phyloP scores from a whole-genome alignment of 768 basidiomycete species.

The Roridomyces roridus region DNA sequence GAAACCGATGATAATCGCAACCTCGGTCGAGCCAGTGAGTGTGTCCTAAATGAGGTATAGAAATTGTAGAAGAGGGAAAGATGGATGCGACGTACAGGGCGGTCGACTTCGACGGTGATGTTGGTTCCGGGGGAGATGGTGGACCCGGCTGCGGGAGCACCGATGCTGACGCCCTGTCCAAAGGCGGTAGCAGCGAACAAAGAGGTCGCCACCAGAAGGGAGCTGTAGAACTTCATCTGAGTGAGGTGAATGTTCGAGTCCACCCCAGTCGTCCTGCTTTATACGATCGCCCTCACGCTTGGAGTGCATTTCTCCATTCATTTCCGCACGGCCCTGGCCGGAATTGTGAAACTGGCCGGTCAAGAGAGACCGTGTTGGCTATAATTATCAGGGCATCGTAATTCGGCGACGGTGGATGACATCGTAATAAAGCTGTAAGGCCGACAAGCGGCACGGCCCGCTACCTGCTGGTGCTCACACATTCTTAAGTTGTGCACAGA shows the following conservation, averaged over 20 bases:
- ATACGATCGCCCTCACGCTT: neutral
- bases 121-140: constrained; percentile 41
- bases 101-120: constrained; percentile 52
- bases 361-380: neutral
- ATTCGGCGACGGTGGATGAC: too few relatives aligned
- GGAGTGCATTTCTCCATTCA: constrained; percentile 1
- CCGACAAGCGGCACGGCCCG: too few relatives aligned
- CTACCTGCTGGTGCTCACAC: too few relatives aligned
- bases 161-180: constrained; percentile 50
- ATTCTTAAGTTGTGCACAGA: too few relatives aligned
- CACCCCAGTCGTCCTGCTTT: neutral
- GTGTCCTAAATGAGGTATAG: constrained; percentile 20
- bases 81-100: constrained; percentile 39
- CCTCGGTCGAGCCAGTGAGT: constrained; percentile 31
- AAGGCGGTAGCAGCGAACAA: constrained; percentile 39
- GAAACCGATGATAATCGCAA: constrained; percentile 40
- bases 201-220: constrained; percentile 9
- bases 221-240: constrained; percentile 23
- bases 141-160: constrained; percentile 42
- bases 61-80: neutral
- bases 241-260: too few relatives aligned
- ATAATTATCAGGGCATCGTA: too few relatives aligned
- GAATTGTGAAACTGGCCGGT: constrained; percentile 2
- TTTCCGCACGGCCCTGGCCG: neutral
- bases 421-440: too few relatives aligned